These are phyloP conservation scores for Candolleomyces efflorescens DNA, from an alignment of 768 basidiomycete genomes.

Conservation along the genomic window DNA sequence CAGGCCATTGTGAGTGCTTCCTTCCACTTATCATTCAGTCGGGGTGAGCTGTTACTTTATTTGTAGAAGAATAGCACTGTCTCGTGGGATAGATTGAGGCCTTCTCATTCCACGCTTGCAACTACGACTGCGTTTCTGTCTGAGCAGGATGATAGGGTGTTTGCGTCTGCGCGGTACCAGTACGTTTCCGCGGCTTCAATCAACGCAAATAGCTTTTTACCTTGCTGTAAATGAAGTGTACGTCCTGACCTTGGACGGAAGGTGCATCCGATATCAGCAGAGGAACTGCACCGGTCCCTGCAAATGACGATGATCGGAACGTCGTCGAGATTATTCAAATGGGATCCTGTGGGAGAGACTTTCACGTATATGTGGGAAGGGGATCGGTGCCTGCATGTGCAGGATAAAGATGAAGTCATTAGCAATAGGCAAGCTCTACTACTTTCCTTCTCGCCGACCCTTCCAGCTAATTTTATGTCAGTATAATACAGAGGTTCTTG, in stretches of 20 bases:
- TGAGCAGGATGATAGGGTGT: conserved; percentile 53
- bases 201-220: not conserved
- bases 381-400: conserved; percentile 38
- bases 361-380: conserved; percentile 49
- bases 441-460: not conserved
- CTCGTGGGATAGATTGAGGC: conserved; percentile 62
- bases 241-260: conserved; percentile 24
- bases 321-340: conserved; percentile 62
- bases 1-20: not conserved
- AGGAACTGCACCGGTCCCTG: conserved; percentile 49
- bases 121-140: conserved; percentile 58
- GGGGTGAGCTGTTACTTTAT: not conserved
- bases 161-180: conserved; percentile 57
- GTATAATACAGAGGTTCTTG: conserved; percentile 59
- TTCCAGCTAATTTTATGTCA: conserved; percentile 17
- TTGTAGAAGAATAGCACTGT: conserved; percentile 39
- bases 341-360: conserved; percentile 51
- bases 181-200: conserved; percentile 28
- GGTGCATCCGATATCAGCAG: conserved; percentile 27
- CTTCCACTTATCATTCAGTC: not conserved
- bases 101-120: conserved; percentile 24
- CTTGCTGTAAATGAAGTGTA: conserved; percentile 36
- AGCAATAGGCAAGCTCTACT: conserved; percentile 46
- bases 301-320: conserved; percentile 58
- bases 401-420: conserved; percentile 53